Evolutionary conservation across 2,329 filamentous ascomycete species (phyloP), one percentile per base, ranked within the genome.

Genomic region (Furcasterigmium sp.): DNA sequence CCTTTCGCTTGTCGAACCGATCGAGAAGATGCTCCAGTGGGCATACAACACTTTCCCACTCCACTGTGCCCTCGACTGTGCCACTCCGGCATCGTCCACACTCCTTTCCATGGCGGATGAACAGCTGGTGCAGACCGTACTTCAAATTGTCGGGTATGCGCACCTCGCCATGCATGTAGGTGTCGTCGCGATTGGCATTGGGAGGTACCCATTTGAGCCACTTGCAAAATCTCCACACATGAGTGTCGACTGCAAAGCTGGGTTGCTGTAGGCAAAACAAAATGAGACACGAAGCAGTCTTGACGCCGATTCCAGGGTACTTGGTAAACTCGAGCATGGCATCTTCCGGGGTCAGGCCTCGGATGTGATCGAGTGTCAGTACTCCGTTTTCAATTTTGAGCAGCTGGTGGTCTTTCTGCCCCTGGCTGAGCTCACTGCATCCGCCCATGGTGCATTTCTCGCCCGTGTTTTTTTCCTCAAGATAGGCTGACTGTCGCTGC

Each of bases 241-340:
- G 76, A 0, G 76, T 80, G 51, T 80, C 76, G 2, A 80, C 75
- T 1, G 76, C 75, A 51, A 80, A 79, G 53, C 72, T 72, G 4
- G 73, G 70, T 21, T 65, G 59, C 46, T 68, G 68, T 39, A 80
- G 61, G 53, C 72, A 77, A 54, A 80, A 80, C 10, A 80, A 63
- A n/a, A 74, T 59, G 13, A 78, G 73, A 42, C 76, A 80, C 14
- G 74, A 70, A 3, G 76, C 68, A 6, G 75, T 79, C 59, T 80
- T 81, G 44, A 78, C 68, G 1, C 76, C 76, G 36, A 81, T 70
- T 1, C 76, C 75, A 5, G 69, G 70, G 41, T 72, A 73, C 35
- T 63, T 65, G 28, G 68, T 65, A 46, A 81, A 62, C 51, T 75
- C 69, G 13, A 59, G 54, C 67, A 80, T 75, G 3, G 70, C 73